Conservation (phyloP, 2,329 filamentous ascomycete genomes). For the Xylariales sp. region DNA sequence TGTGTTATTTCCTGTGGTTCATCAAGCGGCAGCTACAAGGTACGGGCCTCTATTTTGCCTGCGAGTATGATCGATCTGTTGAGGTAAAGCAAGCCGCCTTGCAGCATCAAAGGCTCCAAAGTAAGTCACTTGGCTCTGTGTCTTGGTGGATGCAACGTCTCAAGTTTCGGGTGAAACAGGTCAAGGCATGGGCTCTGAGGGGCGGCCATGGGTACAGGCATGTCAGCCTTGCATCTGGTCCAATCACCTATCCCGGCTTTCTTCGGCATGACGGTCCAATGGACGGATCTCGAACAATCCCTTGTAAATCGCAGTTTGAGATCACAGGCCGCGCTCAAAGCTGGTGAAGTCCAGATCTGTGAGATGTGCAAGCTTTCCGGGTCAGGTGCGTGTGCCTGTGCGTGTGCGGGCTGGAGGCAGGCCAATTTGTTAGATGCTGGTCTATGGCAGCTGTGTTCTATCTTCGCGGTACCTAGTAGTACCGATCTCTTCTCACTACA, state of each 20-base stretch:
- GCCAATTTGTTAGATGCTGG: background rate
- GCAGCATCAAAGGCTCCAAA: too few relatives aligned
- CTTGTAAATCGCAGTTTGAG: slow-evolving; percentile 8
- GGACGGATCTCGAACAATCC: slow-evolving; percentile 9
- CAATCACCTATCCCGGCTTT: slow-evolving; percentile 5
- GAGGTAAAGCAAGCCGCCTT: too few relatives aligned
- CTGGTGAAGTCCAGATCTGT: background rate
- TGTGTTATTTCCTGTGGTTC: too few relatives aligned
- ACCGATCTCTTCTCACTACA: slow-evolving; percentile 4
- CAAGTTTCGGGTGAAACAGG: slow-evolving; percentile 8
- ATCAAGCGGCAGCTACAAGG: too few relatives aligned
- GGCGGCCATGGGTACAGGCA: slow-evolving; percentile 1
- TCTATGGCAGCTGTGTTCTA: background rate
- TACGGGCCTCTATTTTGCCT: too few relatives aligned
- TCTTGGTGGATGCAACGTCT: slow-evolving; percentile 8
- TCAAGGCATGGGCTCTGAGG: background rate
- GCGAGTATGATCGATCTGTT: too few relatives aligned
- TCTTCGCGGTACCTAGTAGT: background rate
- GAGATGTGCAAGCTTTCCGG: too few relatives aligned
- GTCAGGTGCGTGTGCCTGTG: too few relatives aligned
- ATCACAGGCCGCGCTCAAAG: background rate
- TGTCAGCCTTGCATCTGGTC: slow-evolving; percentile 4
- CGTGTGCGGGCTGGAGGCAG: too few relatives aligned
- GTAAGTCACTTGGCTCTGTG: background rate
- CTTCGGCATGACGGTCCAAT: slow-evolving; percentile 3